Percentiles rank a stretch among this genome's conserved stretches.
Conservation (phyloP, 2,329 filamentous ascomycete species). For the Diplodia mutila region DNA sequence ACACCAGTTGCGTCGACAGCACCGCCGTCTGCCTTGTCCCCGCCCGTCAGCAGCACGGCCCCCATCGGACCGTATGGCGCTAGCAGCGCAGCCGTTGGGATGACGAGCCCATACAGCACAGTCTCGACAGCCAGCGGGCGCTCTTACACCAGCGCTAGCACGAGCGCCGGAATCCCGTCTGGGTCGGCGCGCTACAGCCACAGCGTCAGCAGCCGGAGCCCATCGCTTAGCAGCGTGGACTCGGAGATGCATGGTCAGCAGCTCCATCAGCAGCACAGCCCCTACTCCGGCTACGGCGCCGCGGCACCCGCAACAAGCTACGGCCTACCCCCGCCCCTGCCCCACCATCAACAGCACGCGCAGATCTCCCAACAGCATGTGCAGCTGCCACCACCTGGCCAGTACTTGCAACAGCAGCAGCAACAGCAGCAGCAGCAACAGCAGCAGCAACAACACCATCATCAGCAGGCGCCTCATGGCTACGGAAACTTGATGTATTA, state of each 20-base stretch:
- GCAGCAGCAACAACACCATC: constrained; percentile 2
- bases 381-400: background rate
- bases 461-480: constrained; percentile 11
- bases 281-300: constrained; percentile 16
- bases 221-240: constrained; percentile 23
- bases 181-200: constrained; percentile 19
- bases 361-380: constrained; percentile 12
- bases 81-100: background rate
- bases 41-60: constrained; percentile 12
- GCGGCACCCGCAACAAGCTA: constrained; percentile 1
- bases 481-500: constrained; percentile 20
- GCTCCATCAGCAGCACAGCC: constrained; percentile 22
- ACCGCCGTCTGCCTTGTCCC: constrained; percentile 2
- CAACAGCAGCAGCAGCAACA: constrained; percentile 3
- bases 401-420: constrained; percentile 18
- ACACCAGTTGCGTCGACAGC: constrained; percentile 12
- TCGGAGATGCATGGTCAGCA: constrained; percentile 24
- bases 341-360: constrained; percentile 7
- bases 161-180: background rate
- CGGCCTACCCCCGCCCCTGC: constrained; percentile 17
- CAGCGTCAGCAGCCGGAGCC: constrained; percentile 20
- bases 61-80: background rate
- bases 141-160: constrained; percentile 19
- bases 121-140: constrained; percentile 16
- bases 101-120: constrained; percentile 16